Percentiles rank a stretch among this genome's conserved stretches.
Evolutionary conservation across 345 rosid species (phyloP).

Genomic region (Eucalyptus tenuipes): DNA sequence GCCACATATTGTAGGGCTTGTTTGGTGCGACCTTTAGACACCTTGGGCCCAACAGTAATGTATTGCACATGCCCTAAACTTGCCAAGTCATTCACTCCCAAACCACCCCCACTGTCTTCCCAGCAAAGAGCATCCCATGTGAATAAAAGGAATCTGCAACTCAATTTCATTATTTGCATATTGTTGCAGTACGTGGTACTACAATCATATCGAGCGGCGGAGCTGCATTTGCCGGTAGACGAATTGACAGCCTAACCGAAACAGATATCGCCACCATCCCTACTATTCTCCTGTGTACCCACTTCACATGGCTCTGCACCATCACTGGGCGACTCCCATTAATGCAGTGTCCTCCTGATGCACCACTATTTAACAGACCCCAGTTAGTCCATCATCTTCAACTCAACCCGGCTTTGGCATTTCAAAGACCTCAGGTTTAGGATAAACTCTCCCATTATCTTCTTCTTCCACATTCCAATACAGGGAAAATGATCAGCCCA

Average conservation of each 20-base stretch:
- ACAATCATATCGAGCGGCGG: neutral
- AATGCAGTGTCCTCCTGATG: neutral
- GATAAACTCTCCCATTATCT: neutral
- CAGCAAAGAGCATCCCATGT: neutral
- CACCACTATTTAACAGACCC: neutral
- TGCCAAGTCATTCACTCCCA: neutral
- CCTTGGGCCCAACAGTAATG: neutral
- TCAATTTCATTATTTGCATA: neutral
- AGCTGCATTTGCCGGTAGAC: neutral
- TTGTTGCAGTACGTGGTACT: neutral
- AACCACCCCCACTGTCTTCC: neutral
- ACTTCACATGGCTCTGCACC: neutral
- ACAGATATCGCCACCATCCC: neutral
- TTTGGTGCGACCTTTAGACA: neutral
- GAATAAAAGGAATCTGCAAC: neutral
- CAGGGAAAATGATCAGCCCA: conserved; percentile 1
- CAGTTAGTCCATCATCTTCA: neutral
- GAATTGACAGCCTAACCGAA: neutral
- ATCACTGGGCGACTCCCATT: neutral
- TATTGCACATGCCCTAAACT: neutral
- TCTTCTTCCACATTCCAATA: neutral
- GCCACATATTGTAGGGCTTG: neutral
- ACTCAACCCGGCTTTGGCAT: neutral
- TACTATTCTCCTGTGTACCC: neutral
- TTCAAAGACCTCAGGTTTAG: neutral